Evolutionary conservation across 805 yeast species (phyloP), one percentile per base, ranked within the genome.

Genomic region (Pachysolen tannophilus): DNA sequence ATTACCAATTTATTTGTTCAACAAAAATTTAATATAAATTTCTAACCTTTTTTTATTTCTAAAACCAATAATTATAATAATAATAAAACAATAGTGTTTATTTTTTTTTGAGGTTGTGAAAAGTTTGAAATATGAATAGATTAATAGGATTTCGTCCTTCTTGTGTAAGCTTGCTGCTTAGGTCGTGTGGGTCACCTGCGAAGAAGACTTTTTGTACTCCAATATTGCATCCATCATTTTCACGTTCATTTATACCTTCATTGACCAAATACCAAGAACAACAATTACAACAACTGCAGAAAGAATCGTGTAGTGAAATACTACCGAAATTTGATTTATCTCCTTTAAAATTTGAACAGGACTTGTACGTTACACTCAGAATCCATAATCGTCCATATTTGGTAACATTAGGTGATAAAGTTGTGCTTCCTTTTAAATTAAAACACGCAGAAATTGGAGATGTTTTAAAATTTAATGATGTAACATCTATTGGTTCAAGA

Each of bases 351-450:
- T 69, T 75, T 34, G 72, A 78, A 33, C 72, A 74, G 41, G 74
- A 73, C 42, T 59, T 90, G 21, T 92, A 86, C 53, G 97, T 97
- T 30, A 67, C 84, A 7, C 70, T 90, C 45, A 77, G 75, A 46
- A 72, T 92, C 26, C 92, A 86, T 62, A 75, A 80, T 57, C 77
- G 86, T 58, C 85, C 92, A 28, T 87, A 84, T 51, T 64, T 92
- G 42, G 92, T 92, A 13, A 87, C 97, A 18, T 75, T 79, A 45
- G 99, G 99, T 16, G 99, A 92, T 56, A 72, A 68, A 44, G 72
- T 92, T 34, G 70, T 77, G 17, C 58, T 92, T 26, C 96, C 97
- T 3, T 88, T 74, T 58, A 72, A 76, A 43, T 53, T 92, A 65
- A 80, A 77, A 48, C 72, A 75, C 35, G 92, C 81, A 8, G 68